A percentile compares a stretch with the other conserved stretches of the same genome.
These are phyloP conservation scores for Cydonia oblonga DNA, from an alignment of 331 rosid species.

Conservation along the genomic window DNA sequence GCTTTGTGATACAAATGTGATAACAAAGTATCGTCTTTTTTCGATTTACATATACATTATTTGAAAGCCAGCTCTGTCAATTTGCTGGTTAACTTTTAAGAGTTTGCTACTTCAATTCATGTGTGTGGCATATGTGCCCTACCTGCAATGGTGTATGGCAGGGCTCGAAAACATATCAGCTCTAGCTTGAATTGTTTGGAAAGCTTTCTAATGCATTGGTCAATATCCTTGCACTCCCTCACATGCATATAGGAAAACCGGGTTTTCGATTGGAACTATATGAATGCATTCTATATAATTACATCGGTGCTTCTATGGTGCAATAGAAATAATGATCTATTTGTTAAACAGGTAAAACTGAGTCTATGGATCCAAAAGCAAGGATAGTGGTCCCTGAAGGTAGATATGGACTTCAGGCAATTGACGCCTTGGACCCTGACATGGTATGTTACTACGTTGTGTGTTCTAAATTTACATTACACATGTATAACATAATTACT, in stretches of 20 bases:
- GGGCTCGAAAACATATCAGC: not conserved
- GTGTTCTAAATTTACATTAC: too few species aligned
- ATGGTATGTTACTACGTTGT: conserved; percentile 33
- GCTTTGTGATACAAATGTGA: too few species aligned
- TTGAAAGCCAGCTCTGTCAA: not conserved
- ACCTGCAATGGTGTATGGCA: not conserved
- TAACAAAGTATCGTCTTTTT: not conserved
- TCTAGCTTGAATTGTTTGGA: not conserved
- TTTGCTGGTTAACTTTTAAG: not conserved
- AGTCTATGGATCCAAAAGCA: conserved; percentile 53
- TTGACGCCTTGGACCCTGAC: conserved; percentile 86
- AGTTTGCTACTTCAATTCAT: not conserved
- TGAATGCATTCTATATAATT: not conserved
- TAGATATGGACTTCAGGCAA: conserved; percentile 69
- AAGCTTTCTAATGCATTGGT: not conserved
- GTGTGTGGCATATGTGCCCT: not conserved
- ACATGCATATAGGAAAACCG: not conserved
- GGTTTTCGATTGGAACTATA: not conserved
- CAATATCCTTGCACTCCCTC: not conserved
- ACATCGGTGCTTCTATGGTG: not conserved
- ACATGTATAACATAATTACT: too few species aligned
- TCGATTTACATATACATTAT: not conserved
- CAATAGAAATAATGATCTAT: not conserved
- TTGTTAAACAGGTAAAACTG: conserved; percentile 56
- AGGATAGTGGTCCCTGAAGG: conserved; percentile 72